Conservation (phyloP, 1,284 basidiomycete genomes). For the Cutaneotrichosporon sp. region DNA sequence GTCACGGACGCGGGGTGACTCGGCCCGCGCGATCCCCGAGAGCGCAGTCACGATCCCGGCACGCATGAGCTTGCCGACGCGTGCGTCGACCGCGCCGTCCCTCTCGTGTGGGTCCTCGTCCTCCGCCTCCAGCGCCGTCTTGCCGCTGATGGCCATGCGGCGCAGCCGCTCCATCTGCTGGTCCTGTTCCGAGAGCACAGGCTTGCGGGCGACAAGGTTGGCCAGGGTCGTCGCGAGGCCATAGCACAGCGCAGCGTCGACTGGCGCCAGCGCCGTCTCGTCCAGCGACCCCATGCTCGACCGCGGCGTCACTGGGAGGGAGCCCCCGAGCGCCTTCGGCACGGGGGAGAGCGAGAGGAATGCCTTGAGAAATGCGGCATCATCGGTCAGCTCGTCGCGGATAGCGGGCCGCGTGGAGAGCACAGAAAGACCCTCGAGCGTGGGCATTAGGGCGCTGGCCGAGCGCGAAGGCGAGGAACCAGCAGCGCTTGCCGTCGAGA, state of each 20-base stretch:
- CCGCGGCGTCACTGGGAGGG: constrained; percentile 54
- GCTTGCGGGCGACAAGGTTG: constrained; percentile 67
- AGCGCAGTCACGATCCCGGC: constrained; percentile 64
- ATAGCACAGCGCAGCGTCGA: constrained; percentile 57
- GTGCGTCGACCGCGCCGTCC: constrained; percentile 45
- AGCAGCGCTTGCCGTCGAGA: background rate
- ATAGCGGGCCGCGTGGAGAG: constrained; percentile 62
- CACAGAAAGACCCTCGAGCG: constrained; percentile 77
- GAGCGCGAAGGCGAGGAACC: too few species aligned
- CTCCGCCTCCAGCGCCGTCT: constrained; percentile 43
- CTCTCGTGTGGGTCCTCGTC: constrained; percentile 50
- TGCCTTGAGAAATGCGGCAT: constrained; percentile 57
- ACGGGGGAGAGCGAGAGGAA: constrained; percentile 55
- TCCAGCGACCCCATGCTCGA: constrained; percentile 27
- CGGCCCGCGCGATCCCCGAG: constrained; percentile 53
- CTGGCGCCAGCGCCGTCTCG: constrained; percentile 17
- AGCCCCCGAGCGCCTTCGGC: constrained; percentile 38
- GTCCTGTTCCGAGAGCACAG: constrained; percentile 69
- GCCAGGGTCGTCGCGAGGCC: constrained; percentile 68
- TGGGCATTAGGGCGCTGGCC: constrained; percentile 51
- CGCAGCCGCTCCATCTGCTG: constrained; percentile 70
- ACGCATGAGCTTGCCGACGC: constrained; percentile 42
- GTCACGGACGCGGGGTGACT: constrained; percentile 50
- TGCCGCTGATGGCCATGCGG: constrained; percentile 57
- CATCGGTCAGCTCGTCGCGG: constrained; percentile 61